Percentiles rank a stretch among this genome's conserved stretches.
Conservation (phyloP, 1,284 basidiomycete genomes). For the Xerocomus amazonicus region DNA sequence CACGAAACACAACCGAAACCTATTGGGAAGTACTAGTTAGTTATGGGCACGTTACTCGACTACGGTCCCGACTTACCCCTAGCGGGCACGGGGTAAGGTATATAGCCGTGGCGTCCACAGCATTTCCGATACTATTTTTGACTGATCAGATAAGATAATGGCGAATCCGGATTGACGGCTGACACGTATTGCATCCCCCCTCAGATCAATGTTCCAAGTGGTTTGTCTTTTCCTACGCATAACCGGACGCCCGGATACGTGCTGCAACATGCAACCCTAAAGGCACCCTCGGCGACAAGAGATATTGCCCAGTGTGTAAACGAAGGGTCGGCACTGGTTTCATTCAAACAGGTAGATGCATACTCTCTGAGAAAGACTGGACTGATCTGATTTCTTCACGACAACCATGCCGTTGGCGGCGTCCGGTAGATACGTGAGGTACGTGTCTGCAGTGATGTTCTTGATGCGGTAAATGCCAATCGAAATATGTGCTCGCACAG, state of each 20-base stretch:
- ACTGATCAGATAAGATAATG: no score
- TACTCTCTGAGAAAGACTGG: background rate
- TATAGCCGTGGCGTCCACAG: no score
- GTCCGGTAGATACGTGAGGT: background rate
- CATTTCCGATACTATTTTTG: no score
- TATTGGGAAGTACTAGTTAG: no score
- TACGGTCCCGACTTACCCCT: no score
- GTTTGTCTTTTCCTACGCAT: background rate
- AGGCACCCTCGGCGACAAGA: background rate
- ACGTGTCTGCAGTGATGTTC: background rate
- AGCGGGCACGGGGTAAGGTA: no score
- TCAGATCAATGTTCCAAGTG: background rate
- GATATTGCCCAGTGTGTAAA: background rate
- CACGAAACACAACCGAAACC: no score
- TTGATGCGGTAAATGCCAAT: background rate
- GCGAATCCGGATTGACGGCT: no score
- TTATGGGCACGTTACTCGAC: no score
- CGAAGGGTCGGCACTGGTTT: background rate
- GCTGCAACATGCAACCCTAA: background rate
- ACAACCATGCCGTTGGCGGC: background rate
- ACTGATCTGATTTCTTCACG: background rate
- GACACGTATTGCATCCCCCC: slow-evolving; percentile 1
- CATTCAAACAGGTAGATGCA: background rate
- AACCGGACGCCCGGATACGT: background rate
- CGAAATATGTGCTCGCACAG: background rate